A percentile compares a stretch with the other conserved stretches of the same genome.
Conservation (phyloP, 805 yeast genomes). For the Candida ficus region DNA sequence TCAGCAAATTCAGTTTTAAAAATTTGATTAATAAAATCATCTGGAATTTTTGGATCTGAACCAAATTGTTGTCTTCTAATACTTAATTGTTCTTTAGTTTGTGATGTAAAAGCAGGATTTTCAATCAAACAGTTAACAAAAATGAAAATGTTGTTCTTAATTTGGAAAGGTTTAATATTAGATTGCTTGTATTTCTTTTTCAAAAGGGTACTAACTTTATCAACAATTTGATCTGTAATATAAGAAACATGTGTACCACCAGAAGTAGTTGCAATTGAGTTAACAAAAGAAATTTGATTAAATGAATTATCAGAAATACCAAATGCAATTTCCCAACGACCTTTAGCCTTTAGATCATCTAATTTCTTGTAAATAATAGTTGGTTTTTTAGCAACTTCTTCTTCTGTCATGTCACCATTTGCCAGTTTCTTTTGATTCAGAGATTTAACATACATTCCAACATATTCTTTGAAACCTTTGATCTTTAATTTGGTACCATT, state of each 20-base stretch:
- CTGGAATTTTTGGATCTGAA: conserved; percentile 72
- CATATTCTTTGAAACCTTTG: conserved; percentile 76
- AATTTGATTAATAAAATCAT: conserved; percentile 65
- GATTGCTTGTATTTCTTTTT: conserved; percentile 64
- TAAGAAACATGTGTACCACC: conserved; percentile 96
- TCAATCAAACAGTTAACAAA: conserved; percentile 90
- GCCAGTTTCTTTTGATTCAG: conserved; percentile 39
- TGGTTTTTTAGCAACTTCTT: conserved; percentile 39
- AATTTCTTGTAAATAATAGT: conserved; percentile 74
- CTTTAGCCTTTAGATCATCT: conserved; percentile 42
- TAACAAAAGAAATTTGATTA: conserved; percentile 94
- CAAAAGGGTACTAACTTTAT: conserved; percentile 65
- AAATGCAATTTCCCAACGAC: conserved; percentile 93
- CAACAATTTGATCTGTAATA: conserved; percentile 78
- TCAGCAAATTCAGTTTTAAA: conserved; percentile 67
- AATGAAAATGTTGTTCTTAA: conserved; percentile 82
- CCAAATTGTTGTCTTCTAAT: conserved; percentile 89
- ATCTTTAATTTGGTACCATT: conserved; percentile 70
- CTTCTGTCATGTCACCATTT: conserved; percentile 26
- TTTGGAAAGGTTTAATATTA: conserved; percentile 81
- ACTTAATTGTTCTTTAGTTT: conserved; percentile 93
- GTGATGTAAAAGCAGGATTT: conserved; percentile 96
- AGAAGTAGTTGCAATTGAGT: conserved; percentile 93
- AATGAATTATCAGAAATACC: conserved; percentile 87
- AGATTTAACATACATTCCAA: conserved; percentile 83